Evolutionary conservation across 2,329 filamentous ascomycete species (phyloP).

Genomic region (Colletotrichum lindemuthianum): DNA sequence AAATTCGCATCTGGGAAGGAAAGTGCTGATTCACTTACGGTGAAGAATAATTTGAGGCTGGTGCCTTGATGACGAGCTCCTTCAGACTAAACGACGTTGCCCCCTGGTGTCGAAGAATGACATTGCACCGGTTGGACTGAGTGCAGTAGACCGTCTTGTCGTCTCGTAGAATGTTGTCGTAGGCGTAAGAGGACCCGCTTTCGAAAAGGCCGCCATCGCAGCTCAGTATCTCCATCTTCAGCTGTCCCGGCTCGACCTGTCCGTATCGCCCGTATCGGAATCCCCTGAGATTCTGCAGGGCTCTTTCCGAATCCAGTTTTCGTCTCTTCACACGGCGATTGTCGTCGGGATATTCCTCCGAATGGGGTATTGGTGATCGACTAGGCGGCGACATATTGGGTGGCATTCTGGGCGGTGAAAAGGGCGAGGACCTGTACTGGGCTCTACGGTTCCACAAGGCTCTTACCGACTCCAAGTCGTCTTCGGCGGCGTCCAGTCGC

Average conservation of each 20-base stretch:
- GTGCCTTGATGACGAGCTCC: conserved; percentile 88
- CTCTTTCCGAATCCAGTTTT: conserved; percentile 73
- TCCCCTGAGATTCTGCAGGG: conserved; percentile 58
- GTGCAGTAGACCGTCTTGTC: conserved; percentile 91
- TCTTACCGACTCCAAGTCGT: conserved; percentile 35
- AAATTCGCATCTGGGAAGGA: conserved; percentile 9
- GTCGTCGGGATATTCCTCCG: conserved; percentile 55
- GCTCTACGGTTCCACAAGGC: conserved; percentile 34
- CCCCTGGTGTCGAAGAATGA: conserved; percentile 84
- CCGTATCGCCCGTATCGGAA: conserved; percentile 89
- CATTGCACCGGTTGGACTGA: conserved; percentile 86
- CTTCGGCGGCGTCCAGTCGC: conserved; percentile 25
- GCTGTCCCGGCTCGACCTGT: conserved; percentile 82
- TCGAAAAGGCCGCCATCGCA: conserved; percentile 84
- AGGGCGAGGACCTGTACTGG: conserved; percentile 34
- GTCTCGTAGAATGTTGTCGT: conserved; percentile 85
- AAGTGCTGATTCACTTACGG: conserved; percentile 71
- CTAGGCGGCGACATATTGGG: conserved; percentile 43
- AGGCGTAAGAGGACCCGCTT: conserved; percentile 71
- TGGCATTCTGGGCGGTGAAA: conserved; percentile 41
- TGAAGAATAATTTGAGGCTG: conserved; percentile 79
- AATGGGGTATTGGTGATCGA: conserved; percentile 48
- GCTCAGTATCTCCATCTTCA: conserved; percentile 88
- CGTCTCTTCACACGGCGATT: conserved; percentile 71
- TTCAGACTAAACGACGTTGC: conserved; percentile 84